A percentile compares a stretch with the other conserved stretches of the same genome.
Evolutionary conservation across 2,329 filamentous ascomycete genomes (phyloP).

Genomic region (Didymella keratinophila): DNA sequence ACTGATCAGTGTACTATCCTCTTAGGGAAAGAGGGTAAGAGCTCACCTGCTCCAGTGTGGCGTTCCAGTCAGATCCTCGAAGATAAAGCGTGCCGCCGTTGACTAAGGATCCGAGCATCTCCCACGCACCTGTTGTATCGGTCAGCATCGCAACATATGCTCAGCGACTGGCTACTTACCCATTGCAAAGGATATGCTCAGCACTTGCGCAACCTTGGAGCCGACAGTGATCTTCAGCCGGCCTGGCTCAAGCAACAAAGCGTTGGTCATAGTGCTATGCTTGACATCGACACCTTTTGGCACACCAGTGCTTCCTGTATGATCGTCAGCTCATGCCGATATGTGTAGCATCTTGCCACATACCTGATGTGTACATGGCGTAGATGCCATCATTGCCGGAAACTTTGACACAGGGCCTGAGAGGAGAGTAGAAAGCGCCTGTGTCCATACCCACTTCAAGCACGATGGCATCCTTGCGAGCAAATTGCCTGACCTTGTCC

Average conservation of each 20-base stretch:
- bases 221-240: constrained; percentile 60
- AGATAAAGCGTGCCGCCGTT: constrained; percentile 66
- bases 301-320: constrained; percentile 59
- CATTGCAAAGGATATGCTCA: constrained; percentile 70
- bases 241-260: constrained; percentile 61
- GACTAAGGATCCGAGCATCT: constrained; percentile 64
- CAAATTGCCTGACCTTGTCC: constrained; percentile 36
- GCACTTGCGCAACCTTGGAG: constrained; percentile 62
- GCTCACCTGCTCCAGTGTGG: constrained; percentile 56
- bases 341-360: not conserved
- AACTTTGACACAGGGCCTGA: constrained; percentile 30
- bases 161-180: constrained; percentile 51
- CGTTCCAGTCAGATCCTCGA: constrained; percentile 60
- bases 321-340: not conserved
- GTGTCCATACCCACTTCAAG: constrained; percentile 33
- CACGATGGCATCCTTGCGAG: constrained; percentile 25
- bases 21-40: not conserved
- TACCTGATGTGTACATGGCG: constrained; percentile 62
- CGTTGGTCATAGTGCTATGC: constrained; percentile 64
- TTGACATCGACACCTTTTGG: constrained; percentile 68
- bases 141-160: not conserved
- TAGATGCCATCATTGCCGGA: constrained; percentile 42
- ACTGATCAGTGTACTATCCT: not conserved
- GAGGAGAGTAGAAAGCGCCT: constrained; percentile 33
- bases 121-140: constrained; percentile 62